A percentile compares a stretch with the other conserved stretches of the same genome.
These are phyloP conservation scores for Erythrophleum ivorense DNA, from an alignment of 331 rosid species.

Conservation along the genomic window DNA sequence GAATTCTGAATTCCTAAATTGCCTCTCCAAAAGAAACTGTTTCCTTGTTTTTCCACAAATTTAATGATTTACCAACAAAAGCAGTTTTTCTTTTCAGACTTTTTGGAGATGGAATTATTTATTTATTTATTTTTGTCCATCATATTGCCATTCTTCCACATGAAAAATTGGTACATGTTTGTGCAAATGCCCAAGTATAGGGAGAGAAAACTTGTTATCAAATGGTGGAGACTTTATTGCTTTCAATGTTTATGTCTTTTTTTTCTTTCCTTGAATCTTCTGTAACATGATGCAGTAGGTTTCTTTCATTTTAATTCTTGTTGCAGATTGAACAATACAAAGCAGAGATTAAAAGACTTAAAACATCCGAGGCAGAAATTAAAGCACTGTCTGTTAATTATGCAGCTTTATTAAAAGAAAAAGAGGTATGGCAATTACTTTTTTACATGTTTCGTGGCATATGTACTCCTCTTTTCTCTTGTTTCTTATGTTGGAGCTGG, in stretches of 20 bases:
- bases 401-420: constrained; percentile 89
- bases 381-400: constrained; percentile 89
- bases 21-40: not conserved
- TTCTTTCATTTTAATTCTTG: constrained; percentile 15
- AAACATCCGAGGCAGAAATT: constrained; percentile 91
- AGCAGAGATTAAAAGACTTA: constrained; percentile 85
- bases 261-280: not conserved
- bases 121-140: not conserved
- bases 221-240: constrained; percentile 25
- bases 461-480: not conserved
- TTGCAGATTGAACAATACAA: constrained; percentile 79
- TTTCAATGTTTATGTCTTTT: constrained; percentile 16
- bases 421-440: constrained; percentile 64
- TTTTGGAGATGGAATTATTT: not conserved
- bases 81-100: not conserved
- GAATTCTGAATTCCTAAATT: not conserved
- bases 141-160: not conserved
- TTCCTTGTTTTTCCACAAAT: not conserved
- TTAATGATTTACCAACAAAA: not conserved
- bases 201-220: not conserved
- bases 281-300: constrained; percentile 4
- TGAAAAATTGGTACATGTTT: not conserved
- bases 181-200: not conserved
- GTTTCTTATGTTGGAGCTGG: constrained; percentile 33
- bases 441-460: constrained; percentile 2